These are phyloP conservation scores for Tremella fuciformis DNA, from an alignment of 768 basidiomycete genomes.

Conservation along the genomic window DNA sequence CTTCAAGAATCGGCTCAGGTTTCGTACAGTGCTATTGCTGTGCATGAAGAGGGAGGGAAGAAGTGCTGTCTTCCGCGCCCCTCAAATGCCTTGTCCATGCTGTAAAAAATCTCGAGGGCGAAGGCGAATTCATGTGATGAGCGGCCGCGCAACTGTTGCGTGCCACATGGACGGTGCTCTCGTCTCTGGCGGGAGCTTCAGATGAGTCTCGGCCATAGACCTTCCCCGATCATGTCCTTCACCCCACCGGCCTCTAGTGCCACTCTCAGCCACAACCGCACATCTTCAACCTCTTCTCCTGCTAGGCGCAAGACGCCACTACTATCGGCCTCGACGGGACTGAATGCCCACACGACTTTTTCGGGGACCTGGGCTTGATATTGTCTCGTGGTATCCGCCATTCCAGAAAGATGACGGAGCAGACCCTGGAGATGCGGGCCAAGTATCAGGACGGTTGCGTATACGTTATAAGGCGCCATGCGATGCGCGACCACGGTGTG, in stretches of 20 bases:
- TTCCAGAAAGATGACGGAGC: slow-evolving; percentile 56
- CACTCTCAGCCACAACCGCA: slow-evolving; percentile 66
- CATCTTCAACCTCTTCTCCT: slow-evolving; percentile 71
- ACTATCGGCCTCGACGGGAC: slow-evolving; percentile 57
- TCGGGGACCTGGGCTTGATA: slow-evolving; percentile 60
- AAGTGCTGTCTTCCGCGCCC: too few species aligned
- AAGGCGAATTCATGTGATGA: too few species aligned
- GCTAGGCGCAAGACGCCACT: slow-evolving; percentile 68
- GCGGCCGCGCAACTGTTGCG: too few species aligned
- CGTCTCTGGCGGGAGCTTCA: slow-evolving; percentile 2
- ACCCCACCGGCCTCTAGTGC: slow-evolving; percentile 53
- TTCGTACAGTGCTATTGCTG: too few species aligned
- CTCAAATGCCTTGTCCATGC: too few species aligned
- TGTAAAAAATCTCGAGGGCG: too few species aligned
- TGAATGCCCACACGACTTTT: slow-evolving; percentile 79
- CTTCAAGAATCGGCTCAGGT: too few species aligned
- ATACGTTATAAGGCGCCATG: slow-evolving; percentile 80
- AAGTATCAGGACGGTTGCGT: slow-evolving; percentile 77
- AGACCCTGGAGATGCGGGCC: slow-evolving; percentile 63
- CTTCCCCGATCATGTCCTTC: slow-evolving; percentile 40
- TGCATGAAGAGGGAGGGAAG: too few species aligned
- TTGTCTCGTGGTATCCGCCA: slow-evolving; percentile 62
- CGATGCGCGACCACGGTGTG: slow-evolving; percentile 57
- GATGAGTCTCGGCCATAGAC: slow-evolving; percentile 46
- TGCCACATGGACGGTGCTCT: too few species aligned